Conservation (phyloP, 2,329 filamentous ascomycete genomes). For the Cercospora beticola region DNA sequence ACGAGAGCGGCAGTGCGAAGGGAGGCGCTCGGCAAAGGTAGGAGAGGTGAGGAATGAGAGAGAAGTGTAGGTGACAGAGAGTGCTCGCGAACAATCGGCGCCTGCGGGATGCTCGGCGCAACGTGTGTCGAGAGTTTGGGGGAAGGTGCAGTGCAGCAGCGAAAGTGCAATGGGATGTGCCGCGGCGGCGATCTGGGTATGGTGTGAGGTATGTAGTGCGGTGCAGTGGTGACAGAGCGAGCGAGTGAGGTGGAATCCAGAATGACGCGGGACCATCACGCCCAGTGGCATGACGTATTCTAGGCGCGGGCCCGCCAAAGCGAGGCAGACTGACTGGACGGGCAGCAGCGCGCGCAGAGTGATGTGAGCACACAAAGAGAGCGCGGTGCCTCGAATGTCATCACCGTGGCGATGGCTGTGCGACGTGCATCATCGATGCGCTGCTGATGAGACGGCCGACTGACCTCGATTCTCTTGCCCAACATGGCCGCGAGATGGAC, state of each 20-base stretch:
- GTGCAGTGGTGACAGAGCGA: background rate
- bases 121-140: no score
- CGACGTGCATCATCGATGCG: background rate
- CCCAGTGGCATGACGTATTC: background rate
- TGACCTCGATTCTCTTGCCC: constrained; percentile 17
- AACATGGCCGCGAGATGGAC: background rate
- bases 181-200: background rate
- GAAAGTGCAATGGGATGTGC: background rate
- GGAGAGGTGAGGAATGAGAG: background rate
- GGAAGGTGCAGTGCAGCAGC: background rate
- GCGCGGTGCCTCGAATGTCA: background rate
- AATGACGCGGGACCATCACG: background rate
- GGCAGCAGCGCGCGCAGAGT: background rate
- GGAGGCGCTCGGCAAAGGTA: background rate
- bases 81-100: background rate
- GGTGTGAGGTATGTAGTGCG: background rate
- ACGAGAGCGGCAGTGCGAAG: background rate
- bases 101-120: background rate
- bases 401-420: background rate
- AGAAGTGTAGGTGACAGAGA: background rate
- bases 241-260: background rate
- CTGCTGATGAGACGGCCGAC: background rate
- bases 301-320: background rate
- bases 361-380: no score
- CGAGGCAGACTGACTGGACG: background rate